A percentile compares a stretch with the other conserved stretches of the same genome.
These are phyloP conservation scores for Ophiostoma novo-ulmi DNA, from an alignment of 2,329 filamentous ascomycete genomes.

Conservation along the genomic window DNA sequence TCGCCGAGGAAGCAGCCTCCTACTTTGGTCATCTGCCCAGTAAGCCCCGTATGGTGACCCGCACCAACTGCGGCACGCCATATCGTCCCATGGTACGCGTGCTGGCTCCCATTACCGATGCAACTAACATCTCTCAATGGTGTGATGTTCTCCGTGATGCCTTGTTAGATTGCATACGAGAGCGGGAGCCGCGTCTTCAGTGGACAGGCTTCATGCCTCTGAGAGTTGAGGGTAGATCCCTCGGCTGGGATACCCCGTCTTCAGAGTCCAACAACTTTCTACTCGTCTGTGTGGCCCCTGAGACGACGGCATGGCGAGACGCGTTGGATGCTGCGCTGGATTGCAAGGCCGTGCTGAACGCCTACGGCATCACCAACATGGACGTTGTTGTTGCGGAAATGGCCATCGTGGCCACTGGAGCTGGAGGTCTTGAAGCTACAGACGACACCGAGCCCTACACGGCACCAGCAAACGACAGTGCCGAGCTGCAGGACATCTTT, in stretches of 20 bases:
- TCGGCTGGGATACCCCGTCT: neutral
- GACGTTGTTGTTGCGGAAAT: neutral
- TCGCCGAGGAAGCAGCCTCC: neutral
- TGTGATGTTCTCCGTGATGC: neutral
- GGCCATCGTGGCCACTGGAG: neutral
- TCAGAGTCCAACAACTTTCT: neutral
- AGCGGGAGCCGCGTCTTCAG: neutral
- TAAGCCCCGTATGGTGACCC: neutral
- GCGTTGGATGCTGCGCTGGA: neutral
- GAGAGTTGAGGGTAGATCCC: neutral
- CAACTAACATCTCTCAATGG: neutral
- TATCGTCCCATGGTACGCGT: neutral
- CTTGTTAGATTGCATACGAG: neutral
- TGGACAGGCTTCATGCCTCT: neutral
- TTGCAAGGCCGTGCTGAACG: neutral
- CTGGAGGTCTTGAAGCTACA: neutral
- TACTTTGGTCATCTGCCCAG: neutral
- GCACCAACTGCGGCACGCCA: neutral
- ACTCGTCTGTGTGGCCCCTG: neutral
- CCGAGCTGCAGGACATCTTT: neutral
- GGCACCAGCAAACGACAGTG: neutral
- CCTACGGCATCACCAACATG: neutral
- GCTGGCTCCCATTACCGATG: neutral
- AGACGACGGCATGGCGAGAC: neutral
- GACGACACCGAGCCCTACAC: neutral